Base-by-base conservation (phyloP, 1,139 yeast species). In the Suhomyces guaymorum region DNA sequence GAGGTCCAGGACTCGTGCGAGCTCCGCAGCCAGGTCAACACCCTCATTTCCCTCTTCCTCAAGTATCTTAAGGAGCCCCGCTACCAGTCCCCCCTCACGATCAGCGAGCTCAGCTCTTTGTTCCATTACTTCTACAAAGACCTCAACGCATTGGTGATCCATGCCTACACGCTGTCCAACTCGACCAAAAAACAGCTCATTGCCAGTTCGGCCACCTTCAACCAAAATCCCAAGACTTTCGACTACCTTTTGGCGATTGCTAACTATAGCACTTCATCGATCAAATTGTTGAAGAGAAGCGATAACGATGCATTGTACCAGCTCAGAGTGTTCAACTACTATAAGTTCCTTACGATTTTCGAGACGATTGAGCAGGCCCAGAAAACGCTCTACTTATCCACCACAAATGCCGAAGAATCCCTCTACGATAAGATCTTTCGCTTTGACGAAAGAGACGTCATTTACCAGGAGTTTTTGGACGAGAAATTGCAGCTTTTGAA, bases 201-300 rank as follows among this genome's bases (percentile, higher is more conserved):
- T 12, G 51, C 65, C 19, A 43, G 43, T 25, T 63, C 64, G 15
- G 38, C 46, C 5, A 51, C 52, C 33, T 66, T 70, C 46, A 55
- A 51, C 32, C 43, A 43, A 4, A 48, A 66, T 38, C 67, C 70
- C 2, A 52, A 54, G 28, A 44, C 51, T 4, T 70, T 61, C 42
- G 75, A 70, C 45, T 70, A 70, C 45, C 47, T 70, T 28, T 49
- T 68, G 36, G 75, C 75, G 20, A 69, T 70, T n/a, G 68, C 74
- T 24, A 66, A 65, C 46, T 69, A 67, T 46, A 61, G 66, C 26
- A 45, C 66, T 2, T 57, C 66, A 1, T 59, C 72, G n/a, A 60
- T 66, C 20, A 66, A 66, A 45, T 49, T 69, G 22, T 59, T 61
- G 20, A 65, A 61, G 40, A 51, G 75, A 26, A 46, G 61, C 12